Conservation (phyloP, 2,329 filamentous ascomycete genomes). For the Calonectria pseudoturangicola region DNA sequence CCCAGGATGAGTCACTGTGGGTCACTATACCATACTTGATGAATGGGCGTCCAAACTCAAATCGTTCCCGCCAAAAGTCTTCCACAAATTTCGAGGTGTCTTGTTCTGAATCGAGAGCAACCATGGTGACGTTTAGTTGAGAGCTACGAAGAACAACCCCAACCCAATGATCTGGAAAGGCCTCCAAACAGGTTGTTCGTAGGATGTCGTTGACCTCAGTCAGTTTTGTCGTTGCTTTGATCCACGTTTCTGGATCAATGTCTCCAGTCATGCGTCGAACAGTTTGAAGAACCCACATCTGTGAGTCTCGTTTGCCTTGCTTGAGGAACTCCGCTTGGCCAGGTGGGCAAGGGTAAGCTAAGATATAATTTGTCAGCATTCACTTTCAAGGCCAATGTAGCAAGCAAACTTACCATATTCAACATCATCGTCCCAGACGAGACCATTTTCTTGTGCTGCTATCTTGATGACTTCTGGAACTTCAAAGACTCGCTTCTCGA, state of each 20-base stretch:
- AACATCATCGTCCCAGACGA: conserved; percentile 14
- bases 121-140: conserved; percentile 37
- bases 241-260: conserved; percentile 47
- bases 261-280: conserved; percentile 46
- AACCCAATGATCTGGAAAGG: conserved; percentile 43
- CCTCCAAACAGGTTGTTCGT: conserved; percentile 47
- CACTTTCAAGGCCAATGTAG: neutral
- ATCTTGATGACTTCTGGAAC: conserved; percentile 21
- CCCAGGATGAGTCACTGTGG: conserved; percentile 45
- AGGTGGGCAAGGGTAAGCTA: conserved; percentile 54
- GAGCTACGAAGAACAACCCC: conserved; percentile 48
- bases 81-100: conserved; percentile 50
- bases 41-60: conserved; percentile 58
- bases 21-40: conserved; percentile 59
- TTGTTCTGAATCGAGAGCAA: conserved; percentile 46
- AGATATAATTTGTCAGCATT: neutral
- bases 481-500: conserved; percentile 23
- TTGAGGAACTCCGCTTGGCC: conserved; percentile 57
- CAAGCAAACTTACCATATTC: conserved; percentile 27
- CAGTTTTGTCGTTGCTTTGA: conserved; percentile 43
- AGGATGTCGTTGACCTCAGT: conserved; percentile 52
- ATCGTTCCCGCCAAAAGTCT: conserved; percentile 51
- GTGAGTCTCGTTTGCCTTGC: conserved; percentile 44
- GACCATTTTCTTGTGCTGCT: neutral
- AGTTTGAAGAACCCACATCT: conserved; percentile 53